Base-by-base conservation (phyloP, 495 filamentous ascomycete species). In the Aspergillus cavernicola region DNA sequence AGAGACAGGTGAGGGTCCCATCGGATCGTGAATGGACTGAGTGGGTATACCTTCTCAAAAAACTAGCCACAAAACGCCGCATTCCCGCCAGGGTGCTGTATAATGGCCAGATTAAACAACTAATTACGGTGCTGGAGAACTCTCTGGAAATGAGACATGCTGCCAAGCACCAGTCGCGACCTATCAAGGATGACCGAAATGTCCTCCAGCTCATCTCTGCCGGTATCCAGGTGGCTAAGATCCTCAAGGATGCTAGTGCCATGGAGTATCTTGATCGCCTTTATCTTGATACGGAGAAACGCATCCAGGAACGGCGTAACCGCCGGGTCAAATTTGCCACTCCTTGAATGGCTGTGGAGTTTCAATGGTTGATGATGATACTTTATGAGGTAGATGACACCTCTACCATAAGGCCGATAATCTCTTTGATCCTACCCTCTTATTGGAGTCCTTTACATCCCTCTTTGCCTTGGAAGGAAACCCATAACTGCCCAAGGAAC, bases 21-120 rank as follows among this genome's bases (percentile, higher is more conserved):
- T 82, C 84, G 59, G 89, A 95, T 68, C 79, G 88, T 54, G 89
- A 92, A 68, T 95, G 89, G 89, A 91, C 88, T 58, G 89, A 95
- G 66, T 95, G 89, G 89, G 88, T 91, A 28, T 89, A 90, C 69
- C 80, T 95, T 50, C 76, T 95, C 53, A 92, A 92, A 72, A 80
- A 89, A 32, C 76, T 95, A 53, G 89, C 89, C 29, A 92, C 88
- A 29, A 91, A 92, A 70, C 78, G 89, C 23, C 82, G 88, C 38
- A 92, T 95, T 57, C 89, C 89, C 15, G 85, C 89, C 16, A 76
- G 88, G 45, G 85, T 91, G 11, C 73, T 95, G 31, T 91, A 95
- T 71, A 88, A 92, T 67, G 85, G 87, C 55, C 89, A 92, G 69
- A 95, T 95, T 72, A 92, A 91, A 66, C 87, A 92, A 66, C 79